Base-by-base conservation (phyloP, 1,284 basidiomycete species). In the Leccinum subrobustum region DNA sequence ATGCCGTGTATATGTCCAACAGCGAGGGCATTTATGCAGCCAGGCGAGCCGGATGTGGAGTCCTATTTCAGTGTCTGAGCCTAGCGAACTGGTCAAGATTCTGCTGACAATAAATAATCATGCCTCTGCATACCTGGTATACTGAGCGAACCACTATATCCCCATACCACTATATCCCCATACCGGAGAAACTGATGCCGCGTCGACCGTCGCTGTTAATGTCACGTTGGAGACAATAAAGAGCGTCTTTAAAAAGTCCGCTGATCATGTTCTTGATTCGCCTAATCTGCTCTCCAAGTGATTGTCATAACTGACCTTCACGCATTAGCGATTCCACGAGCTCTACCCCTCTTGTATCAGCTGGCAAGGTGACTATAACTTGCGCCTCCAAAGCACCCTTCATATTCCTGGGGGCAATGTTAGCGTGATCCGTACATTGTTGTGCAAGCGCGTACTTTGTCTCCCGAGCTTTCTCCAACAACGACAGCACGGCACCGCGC, bases 171-270 rank as follows among this genome's bases (percentile, higher is more conserved):
- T 70, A 66, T 86, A 83, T 11, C 31, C 31, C 31, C 31, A 31
- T 31, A 31, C 31, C 31, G 78, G 70, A 8, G 78, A 73, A 4
- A 66, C 60, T 0, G 76, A 69, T 5, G 75, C 75, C 8, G 78
- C 63, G 7, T 78, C 77, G 3, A 72, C 77, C 60, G 80, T 75
- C 60, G 83, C 76, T 0, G 72, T 72, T 14, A 90, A 63, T 12
- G 71, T 74, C 16, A 83, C 89, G 54, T 88, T 79, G 1, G 93
- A 94, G 3, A 92, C 88, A 59, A 93, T 91, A 72, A 93, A 91
- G 3, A 95, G 76, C 0, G 84, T 87, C 66, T 87, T 86, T 31
- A 95, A 76, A 60, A 86, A 80, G 9, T 74, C 67, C 65, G 81
- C 91, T 93, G 59, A 31, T 57, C 6, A 31, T 5, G 57, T 27